Evolutionary conservation across 2,329 filamentous ascomycete species (phyloP), one percentile per base, ranked within the genome.

Genomic region (Fusarium concolor): DNA sequence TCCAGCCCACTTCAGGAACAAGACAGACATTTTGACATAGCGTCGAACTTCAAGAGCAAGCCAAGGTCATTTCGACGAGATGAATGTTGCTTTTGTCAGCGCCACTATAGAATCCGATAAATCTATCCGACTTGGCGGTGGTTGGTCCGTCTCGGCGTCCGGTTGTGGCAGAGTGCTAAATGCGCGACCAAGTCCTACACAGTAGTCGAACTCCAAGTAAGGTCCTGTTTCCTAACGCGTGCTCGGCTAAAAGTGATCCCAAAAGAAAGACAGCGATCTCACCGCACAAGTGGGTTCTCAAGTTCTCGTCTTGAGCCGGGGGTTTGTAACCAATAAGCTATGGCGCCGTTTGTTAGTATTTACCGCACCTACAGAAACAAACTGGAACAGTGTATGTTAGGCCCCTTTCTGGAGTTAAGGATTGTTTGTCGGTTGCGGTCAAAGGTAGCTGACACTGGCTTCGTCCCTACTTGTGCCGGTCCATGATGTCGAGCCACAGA

Each of bases 291-390:
- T 33, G 14, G 31, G 31, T 33, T 31, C 33, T 18, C 35, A 42
- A 12, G 35, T 50, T 33, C 5, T 33, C 29, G 33, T 35, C 56
- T 44, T 53, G 38, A 50, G 24, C 61, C 42, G 46, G 58, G 62
- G 37, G 35, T 51, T 58, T 58, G 47, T 31, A 49, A 39, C 62
- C 62, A 41, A 67, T 54, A 55, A 47, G 63, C 56, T 65, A 62
- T 71, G 64, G 69, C 64, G 67, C 55, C 58, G 60, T 52, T 67
- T 44, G 56, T 57, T 56, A n/a, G 22, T 24, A 43, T 62, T 43
- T 63, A 49, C 59, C 49, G 43, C 31, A 45, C 37, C 29, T 52
- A 46, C 37, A 43, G 10, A n/a, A 37, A 24, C 28, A 47, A 20
- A 38, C 37, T 38, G 10, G 17, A 37, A 24, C 22, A 46, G 24